Percentiles rank a stretch among this genome's conserved stretches.
These are phyloP conservation scores for Tolypocladium nubicola DNA, from an alignment of 2,329 filamentous ascomycete species.

Conservation along the genomic window DNA sequence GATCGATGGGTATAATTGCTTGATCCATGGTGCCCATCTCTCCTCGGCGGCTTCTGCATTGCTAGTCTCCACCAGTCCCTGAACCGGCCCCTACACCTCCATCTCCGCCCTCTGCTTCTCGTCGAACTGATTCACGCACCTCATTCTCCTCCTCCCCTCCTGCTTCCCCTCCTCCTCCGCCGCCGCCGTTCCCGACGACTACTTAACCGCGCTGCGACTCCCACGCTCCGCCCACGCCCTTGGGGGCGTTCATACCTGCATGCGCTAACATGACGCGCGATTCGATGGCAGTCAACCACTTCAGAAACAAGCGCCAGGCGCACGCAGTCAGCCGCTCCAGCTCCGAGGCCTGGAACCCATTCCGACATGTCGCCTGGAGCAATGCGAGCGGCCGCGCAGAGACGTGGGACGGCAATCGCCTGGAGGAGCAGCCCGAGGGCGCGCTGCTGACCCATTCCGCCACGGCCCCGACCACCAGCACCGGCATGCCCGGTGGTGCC, in stretches of 20 bases:
- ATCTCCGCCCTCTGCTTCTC: neutral
- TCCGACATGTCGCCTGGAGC: conserved; percentile 29
- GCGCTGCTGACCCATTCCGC: conserved; percentile 22
- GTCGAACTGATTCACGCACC: neutral
- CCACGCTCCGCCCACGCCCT: neutral
- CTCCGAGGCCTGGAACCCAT: conserved; percentile 30
- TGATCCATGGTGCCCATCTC: neutral
- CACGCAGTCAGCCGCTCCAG: conserved; percentile 29
- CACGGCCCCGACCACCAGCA: conserved; percentile 20
- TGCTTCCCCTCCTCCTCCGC: neutral
- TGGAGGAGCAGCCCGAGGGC: conserved; percentile 22
- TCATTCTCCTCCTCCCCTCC: neutral
- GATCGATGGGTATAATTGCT: neutral
- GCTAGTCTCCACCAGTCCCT: neutral
- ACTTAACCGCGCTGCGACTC: neutral
- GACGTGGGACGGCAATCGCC: conserved; percentile 22
- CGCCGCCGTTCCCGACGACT: neutral
- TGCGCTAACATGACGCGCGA: conserved; percentile 4
- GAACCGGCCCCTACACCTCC: neutral
- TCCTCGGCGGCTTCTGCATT: neutral
- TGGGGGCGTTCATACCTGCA: neutral
- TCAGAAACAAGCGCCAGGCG: conserved; percentile 32
- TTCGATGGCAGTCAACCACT: conserved; percentile 31
- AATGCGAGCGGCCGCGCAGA: conserved; percentile 15
- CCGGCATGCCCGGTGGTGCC: conserved; percentile 10